A percentile compares a stretch with the other conserved stretches of the same genome.
These are phyloP conservation scores for Aspergillus sp. DNA, from an alignment of 2,329 filamentous ascomycete species.

Conservation along the genomic window DNA sequence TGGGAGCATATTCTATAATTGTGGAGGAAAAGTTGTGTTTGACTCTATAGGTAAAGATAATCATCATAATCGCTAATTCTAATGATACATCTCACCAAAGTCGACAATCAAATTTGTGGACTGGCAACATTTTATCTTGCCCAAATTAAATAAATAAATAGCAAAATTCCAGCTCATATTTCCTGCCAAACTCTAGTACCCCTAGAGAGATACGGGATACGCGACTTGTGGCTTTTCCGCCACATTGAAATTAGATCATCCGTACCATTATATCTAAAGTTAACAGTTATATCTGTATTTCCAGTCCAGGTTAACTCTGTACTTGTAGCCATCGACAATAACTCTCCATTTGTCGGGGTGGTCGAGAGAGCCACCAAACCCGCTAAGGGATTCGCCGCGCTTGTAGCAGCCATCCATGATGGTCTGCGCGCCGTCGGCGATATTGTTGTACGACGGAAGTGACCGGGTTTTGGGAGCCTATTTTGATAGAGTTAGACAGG, in stretches of 20 bases:
- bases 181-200: background rate
- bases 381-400: no score
- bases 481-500: background rate
- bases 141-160: no score
- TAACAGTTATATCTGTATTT: background rate
- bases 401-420: background rate
- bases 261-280: background rate
- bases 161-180: no score
- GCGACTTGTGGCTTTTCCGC: no score
- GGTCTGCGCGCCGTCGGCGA: background rate
- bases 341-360: background rate
- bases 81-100: background rate
- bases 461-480: background rate
- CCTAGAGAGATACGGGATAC: no score
- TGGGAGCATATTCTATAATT: background rate
- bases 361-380: background rate
- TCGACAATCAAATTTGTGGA: background rate
- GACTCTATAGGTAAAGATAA: background rate
- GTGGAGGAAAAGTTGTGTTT: background rate
- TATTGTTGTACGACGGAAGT: background rate
- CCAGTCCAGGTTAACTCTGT: background rate
- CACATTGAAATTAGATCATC: no score
- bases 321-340: background rate
- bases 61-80: background rate
- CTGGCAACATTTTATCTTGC: background rate